Conservation (phyloP, 352 stramenopile species). For the Hyphochytrium catenoides region DNA sequence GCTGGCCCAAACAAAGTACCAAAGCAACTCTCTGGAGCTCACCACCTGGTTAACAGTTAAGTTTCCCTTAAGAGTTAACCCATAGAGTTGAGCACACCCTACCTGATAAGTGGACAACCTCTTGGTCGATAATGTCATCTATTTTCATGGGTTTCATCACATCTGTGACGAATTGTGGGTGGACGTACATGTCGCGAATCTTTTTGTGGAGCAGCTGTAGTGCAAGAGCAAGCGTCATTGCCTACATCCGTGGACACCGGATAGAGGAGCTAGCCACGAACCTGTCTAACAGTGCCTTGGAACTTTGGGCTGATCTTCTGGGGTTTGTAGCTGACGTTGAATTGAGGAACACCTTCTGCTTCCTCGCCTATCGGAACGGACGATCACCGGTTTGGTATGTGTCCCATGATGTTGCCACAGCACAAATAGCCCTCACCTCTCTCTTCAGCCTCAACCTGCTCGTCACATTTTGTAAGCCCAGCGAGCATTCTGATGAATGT, state of each 20-base stretch:
- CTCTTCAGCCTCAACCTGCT: conserved; percentile 65
- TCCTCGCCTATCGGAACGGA: too few species aligned
- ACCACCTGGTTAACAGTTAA: too few species aligned
- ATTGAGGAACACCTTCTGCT: too few species aligned
- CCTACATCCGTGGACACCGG: too few species aligned
- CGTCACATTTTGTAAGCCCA: conserved; percentile 91
- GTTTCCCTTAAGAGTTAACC: too few species aligned
- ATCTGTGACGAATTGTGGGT: conserved; percentile 97
- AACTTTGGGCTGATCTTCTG: conserved; percentile 94
- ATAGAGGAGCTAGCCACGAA: too few species aligned
- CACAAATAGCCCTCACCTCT: conserved; percentile 44
- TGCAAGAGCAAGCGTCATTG: too few species aligned
- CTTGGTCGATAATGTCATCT: conserved; percentile 95
- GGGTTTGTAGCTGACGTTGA: conserved; percentile 89
- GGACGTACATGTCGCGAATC: conserved; percentile 88
- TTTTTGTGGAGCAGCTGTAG: conserved; percentile 93
- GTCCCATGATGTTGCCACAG: conserved; percentile 54
- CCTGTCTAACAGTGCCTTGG: too few species aligned
- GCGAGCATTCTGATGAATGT: conserved; percentile 99
- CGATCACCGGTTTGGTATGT: too few species aligned
- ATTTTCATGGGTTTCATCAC: conserved; percentile 96
- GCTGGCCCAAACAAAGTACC: conserved; percentile 88
- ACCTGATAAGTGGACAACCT: conserved; percentile 91
- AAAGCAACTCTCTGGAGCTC: conserved; percentile 98
- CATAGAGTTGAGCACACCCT: too few species aligned